Evolutionary conservation across 805 yeast genomes (phyloP).

Genomic region (Metschnikowia sp.): DNA sequence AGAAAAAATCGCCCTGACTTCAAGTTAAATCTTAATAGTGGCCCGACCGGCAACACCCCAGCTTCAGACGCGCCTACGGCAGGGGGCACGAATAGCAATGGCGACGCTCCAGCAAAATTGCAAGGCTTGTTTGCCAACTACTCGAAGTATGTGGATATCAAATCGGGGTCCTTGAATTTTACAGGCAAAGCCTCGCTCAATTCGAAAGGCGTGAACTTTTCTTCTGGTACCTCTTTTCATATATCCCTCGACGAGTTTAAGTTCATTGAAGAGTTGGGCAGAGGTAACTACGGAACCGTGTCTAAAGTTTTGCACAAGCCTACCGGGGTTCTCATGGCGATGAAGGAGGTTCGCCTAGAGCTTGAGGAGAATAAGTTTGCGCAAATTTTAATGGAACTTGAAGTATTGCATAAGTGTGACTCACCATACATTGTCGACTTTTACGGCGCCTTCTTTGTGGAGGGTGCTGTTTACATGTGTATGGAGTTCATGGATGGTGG

Average conservation of each 20-base stretch:
- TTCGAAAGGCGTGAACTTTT: conserved; percentile 87
- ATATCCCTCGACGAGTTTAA: conserved; percentile 83
- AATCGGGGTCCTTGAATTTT: conserved; percentile 87
- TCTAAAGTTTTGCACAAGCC: conserved; percentile 91
- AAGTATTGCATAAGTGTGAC: conserved; percentile 85
- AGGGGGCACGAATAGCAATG: conserved; percentile 15
- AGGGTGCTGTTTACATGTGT: conserved; percentile 97
- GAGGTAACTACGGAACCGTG: conserved; percentile 96
- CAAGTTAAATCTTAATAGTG: conserved; percentile 30
- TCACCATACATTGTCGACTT: conserved; percentile 93
- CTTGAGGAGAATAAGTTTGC: conserved; percentile 90
- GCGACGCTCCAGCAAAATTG: conserved; percentile 20
- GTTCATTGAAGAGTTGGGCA: conserved; percentile 82
- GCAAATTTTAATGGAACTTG: conserved; percentile 94
- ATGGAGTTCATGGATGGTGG: conserved; percentile 98
- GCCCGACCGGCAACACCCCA: conserved; percentile 14
- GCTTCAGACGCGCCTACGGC: conserved; percentile 19
- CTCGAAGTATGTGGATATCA: conserved; percentile 84
- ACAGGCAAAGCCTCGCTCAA: conserved; percentile 91
- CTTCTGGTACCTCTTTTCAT: conserved; percentile 81
- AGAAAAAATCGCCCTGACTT: conserved; percentile 40
- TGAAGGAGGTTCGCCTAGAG: conserved; percentile 94
- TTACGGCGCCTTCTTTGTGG: conserved; percentile 95
- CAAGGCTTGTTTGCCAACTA: conserved; percentile 77
- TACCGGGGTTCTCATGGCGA: conserved; percentile 89